phyloP scores from a whole-genome alignment of 345 rosid genomes.

The Hibiscus trionum region DNA sequence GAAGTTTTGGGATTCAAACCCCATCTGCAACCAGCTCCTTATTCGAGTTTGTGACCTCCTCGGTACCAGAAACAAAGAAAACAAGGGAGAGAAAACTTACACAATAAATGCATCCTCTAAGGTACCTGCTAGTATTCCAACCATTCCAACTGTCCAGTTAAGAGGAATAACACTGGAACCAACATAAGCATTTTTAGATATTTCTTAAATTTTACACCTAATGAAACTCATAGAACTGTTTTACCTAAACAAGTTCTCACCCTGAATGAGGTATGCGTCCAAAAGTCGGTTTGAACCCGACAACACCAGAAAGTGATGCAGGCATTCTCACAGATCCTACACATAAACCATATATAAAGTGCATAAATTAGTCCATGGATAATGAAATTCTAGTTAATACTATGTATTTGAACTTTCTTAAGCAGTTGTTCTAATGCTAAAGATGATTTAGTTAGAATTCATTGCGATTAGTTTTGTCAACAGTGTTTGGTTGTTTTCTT shows the following conservation, averaged over 20 bases:
- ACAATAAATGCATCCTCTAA: slow-evolving; percentile 54
- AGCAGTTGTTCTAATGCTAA: not conserved
- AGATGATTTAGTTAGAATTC: not conserved
- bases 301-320: slow-evolving; percentile 69
- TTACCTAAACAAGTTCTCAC: slow-evolving; percentile 22
- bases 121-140: slow-evolving; percentile 57
- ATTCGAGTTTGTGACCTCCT: not conserved
- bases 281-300: slow-evolving; percentile 69
- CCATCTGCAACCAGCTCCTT: not conserved
- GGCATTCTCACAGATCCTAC: slow-evolving; percentile 72
- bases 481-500: not conserved
- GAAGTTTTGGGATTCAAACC: not conserved
- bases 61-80: not conserved
- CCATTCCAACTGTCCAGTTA: slow-evolving; percentile 77
- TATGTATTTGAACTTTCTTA: not conserved
- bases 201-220: not conserved
- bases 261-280: slow-evolving; percentile 51
- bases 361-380: too few relatives aligned
- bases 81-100: slow-evolving; percentile 23
- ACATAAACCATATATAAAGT: slow-evolving; percentile 3
- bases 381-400: not conserved
- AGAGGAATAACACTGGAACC: slow-evolving; percentile 64
- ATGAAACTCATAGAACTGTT: not conserved
- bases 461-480: not conserved
- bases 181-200: not conserved